Evolutionary conservation across 2,329 filamentous ascomycete genomes (phyloP), one percentile per base, ranked within the genome.

Genomic region (Penicillium olsonii): DNA sequence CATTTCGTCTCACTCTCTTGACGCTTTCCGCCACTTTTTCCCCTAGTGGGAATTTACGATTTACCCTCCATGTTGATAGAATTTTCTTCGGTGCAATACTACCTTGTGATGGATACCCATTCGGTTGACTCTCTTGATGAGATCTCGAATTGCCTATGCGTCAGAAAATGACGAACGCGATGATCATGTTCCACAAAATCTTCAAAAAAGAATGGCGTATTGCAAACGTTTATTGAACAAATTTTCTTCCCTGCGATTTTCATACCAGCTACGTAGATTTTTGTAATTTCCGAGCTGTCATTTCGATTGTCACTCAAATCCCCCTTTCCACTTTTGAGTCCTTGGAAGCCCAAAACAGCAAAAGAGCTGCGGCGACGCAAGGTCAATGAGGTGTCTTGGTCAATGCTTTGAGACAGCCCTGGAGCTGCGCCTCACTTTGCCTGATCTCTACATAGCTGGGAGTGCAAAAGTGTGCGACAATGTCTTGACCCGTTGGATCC

Each of bases 81-180:
- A 33, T 48, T 14, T 48, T 47, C 38, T 48, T 52, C 45, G 50
- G 53, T 55, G 56, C 52, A 62, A 62, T 62, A 54, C 53, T 53
- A 61, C 53, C 52, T 8, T 45, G 35, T 39, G 52, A 56, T 56
- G 43, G 42, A 46, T 48, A 31, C 35, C 37, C 29, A 44, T 45
- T 45, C 18, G 35, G 37, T 26, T 35, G 29, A 24, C 17, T 44
- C 47, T 49, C 47, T 49, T 35, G 29, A 45, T 12, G 47, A 49
- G 47, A 49, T 34, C 35, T 45, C 47, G 27, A 35, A 17, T 17
- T 40, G 42, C 22, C 24, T 33, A 22, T 45, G 47, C 47, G 41
- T 34, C 41, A 39, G 47, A 37, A 8, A 39, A 45, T 35, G 29
- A 45, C 29, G 24, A 45, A 19, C 15, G 45, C 22, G 35, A 49